Base-by-base conservation (phyloP, 2,329 filamentous ascomycete species). In the Didymella pomorum region DNA sequence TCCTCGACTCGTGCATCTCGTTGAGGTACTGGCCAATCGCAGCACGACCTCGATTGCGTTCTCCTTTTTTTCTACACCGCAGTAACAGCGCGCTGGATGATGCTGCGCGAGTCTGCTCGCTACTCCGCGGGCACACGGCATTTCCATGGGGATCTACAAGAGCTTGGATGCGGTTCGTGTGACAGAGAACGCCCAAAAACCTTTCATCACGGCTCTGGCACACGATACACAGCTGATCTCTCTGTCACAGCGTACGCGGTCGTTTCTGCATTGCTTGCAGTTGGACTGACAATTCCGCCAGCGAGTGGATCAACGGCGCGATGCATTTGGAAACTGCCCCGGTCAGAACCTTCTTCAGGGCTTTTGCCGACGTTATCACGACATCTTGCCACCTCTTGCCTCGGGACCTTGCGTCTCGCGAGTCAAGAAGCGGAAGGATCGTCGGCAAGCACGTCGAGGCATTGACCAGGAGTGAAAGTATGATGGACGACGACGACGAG, bases 1-100 rank as follows among this genome's bases (percentile, higher is more conserved):
- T 75, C 71, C 71, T 64, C 66, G 73, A 76, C 66, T 75, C 73
- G 60, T 64, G 65, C 52, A 33, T 16, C 31, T 29, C 37, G 31
- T 39, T 23, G 35, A n/a, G 3, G 29, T 42, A 9, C 14, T 37
- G 28, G 53, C 71, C 70, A 73, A 73, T 72, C 67, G 69, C 31
- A 53, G 26, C 59, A 33, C 10, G 8, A 14, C 45, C 11, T 42
- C n/a, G 10, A 42, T 18, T 28, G 31, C 45, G 51, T 63, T 52
- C 62, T 67, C 61, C 61, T 66, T 60, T 56, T 51, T 48, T 39
- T 56, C 51, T 43, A 52, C 53, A 55, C 35, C 37, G 47, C 48
- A 47, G 41, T n/a, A 28, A 21, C 18, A 43, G 31, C 41, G 35
- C 25, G 14, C 12, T 37, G 21, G 18, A 37, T 44, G 44, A 53